Base-by-base conservation (phyloP, 2,329 filamentous ascomycete genomes). In the Xylariaceae sp. region DNA sequence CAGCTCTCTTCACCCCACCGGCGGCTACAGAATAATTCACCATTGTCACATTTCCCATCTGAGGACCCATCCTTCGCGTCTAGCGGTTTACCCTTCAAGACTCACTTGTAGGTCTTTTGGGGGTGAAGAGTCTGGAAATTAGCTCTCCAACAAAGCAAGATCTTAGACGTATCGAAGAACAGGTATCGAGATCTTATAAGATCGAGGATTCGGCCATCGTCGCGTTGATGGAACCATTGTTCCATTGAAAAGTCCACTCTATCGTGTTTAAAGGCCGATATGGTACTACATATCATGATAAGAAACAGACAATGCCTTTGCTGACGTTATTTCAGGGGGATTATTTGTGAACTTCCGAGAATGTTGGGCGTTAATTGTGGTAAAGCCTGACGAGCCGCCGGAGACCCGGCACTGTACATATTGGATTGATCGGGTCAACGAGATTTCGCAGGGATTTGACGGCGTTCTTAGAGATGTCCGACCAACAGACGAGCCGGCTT, bases 211-310 rank as follows among this genome's bases (percentile, higher is more conserved):
- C 51, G 61, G 54, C 5, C 53, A 63, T 19, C 58, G 53, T 41
- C 53, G 58, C 51, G 43, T 64, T 35, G 59, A 64, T 48, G 58
- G 57, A 22, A 55, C 42, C 22, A 30, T 59, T 36, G 36, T 57
- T 12, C 41, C 55, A 43, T 60, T 62, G 19, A 57, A 56, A 42
- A 61, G 63, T 42, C 59, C 56, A 11, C 59, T 55, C 43, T 62
- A 53, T 44, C 47, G 52, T 15, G 43, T 52, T 53, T 33, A 50
- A 30, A 58, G 51, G 17, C 55, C 58, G 19, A 61, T 61, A 45
- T 61, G 59, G 59, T 61, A 56, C 15, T 53, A 14, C 39, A 18
- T 22, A 14, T 39, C n/a, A 18, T 49, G 22, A 49, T 31, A 44
- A 48, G 18, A 51, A 49, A 41, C n/a, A 41, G 42, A 15, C 15